Evolutionary conservation across 2,329 filamentous ascomycete genomes (phyloP), one percentile per base, ranked within the genome.

Genomic region (Chrysoporthe puriensis): DNA sequence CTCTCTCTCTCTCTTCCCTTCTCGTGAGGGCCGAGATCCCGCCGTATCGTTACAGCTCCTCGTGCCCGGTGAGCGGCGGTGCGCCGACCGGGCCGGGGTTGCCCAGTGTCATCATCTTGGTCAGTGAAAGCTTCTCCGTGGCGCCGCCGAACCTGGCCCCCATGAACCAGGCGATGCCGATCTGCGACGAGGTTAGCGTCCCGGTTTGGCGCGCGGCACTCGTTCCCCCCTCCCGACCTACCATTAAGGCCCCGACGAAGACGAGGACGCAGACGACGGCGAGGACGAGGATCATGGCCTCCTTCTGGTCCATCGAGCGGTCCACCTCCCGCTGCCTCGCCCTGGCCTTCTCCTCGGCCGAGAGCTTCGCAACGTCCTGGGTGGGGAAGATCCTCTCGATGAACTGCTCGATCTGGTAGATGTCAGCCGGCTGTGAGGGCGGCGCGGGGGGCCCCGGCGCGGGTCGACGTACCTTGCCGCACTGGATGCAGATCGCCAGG

Each of bases 361-460:
- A 79, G 46, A 87, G 78, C 70, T 83, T 82, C 74, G 91, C 89
- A 57, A 91, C 86, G 71, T 92, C 89, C 79, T 97, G 93, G 9
- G 88, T 86, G 3, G 96, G 96, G 87, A 94, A 98, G 73, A 98
- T 89, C 5, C 89, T 90, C 79, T 98, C 95, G 77, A 98, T 97
- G 77, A 97, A 97, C 83, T 96, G 92, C 78, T 98, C 94, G 72
- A 97, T 92, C 91, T 96, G 74, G 4, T 8, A 21, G 9, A 40
- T 46, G 69, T 73, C 16, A 72, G 58, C 18, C 50, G 32, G 64
- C 73, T 63, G 73, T 71, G 44, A 46, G n/a, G 16, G 26, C 14
- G n/a, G 40, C n/a, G 16, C 8, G 8, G 44, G 44, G 4, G 14
- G 18, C 26, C 2, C n/a, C 11, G 16, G 21, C 7, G 4, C 9